These are phyloP conservation scores for Quercus berberidifolia DNA, from an alignment of 306 rosid genomes.

Conservation along the genomic window DNA sequence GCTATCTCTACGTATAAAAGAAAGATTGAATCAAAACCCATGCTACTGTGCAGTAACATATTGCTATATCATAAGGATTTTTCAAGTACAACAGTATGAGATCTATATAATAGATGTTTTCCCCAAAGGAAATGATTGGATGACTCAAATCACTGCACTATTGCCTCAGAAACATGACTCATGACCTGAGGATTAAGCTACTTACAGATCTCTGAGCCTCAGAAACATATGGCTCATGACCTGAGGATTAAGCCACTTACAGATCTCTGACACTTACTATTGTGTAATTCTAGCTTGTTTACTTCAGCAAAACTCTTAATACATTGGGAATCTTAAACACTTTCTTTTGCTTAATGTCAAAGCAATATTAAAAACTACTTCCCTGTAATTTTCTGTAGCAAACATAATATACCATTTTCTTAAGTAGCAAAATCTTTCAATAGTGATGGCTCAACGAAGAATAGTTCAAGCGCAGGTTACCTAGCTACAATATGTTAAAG, in stretches of 20 bases:
- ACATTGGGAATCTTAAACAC: not conserved
- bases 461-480: constrained; percentile 5
- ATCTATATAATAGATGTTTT: not conserved
- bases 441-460: not conserved
- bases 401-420: constrained; percentile 7
- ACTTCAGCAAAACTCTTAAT: constrained; percentile 11
- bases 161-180: not conserved
- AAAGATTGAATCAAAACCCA: not conserved
- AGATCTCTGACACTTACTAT: not conserved
- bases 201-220: too few species aligned
- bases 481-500: constrained; percentile 1
- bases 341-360: not conserved
- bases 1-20: not conserved
- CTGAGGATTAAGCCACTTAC: not conserved
- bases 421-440: not conserved
- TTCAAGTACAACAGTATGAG: not conserved
- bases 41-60: not conserved
- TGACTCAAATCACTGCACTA: not conserved
- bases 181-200: too few species aligned
- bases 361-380: not conserved
- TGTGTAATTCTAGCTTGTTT: not conserved
- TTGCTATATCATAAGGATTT: not conserved
- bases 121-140: not conserved
- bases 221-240: too few species aligned
- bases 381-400: constrained; percentile 3